phyloP scores from a whole-genome alignment of 2,329 filamentous ascomycete species.

The Paraconiothyrium brasiliense region DNA sequence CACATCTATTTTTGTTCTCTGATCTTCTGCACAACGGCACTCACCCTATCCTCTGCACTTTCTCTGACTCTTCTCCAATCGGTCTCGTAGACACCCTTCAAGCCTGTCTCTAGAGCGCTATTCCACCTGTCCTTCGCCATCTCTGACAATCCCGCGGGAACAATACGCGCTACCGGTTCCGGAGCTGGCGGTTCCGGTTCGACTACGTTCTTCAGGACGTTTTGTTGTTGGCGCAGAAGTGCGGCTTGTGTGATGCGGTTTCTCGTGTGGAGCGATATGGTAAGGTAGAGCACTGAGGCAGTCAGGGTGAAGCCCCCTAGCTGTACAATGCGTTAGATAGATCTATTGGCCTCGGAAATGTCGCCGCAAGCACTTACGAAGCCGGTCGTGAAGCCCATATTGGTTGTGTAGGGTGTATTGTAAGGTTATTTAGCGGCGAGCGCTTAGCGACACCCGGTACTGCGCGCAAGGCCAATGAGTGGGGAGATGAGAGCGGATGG shows the following conservation, averaged over 20 bases:
- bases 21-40: constrained; percentile 45
- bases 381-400: constrained; percentile 63
- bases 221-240: constrained; percentile 57
- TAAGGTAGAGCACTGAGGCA: constrained; percentile 53
- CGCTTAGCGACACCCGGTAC: background rate
- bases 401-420: constrained; percentile 9
- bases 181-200: constrained; percentile 54
- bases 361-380: constrained; percentile 50
- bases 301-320: constrained; percentile 62
- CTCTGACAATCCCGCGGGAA: constrained; percentile 54
- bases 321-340: constrained; percentile 40
- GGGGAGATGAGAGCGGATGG: background rate
- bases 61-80: constrained; percentile 57
- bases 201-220: constrained; percentile 55
- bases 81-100: constrained; percentile 54
- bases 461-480: constrained; percentile 9
- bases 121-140: constrained; percentile 63
- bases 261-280: constrained; percentile 55
- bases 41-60: constrained; percentile 53
- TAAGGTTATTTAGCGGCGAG: background rate
- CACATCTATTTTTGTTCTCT: constrained; percentile 40
- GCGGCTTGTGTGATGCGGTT: constrained; percentile 58
- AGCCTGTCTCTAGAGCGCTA: constrained; percentile 54
- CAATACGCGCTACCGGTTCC: constrained; percentile 50
- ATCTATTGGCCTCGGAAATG: background rate